A percentile compares a stretch with the other conserved stretches of the same genome.
Evolutionary conservation across 2,329 filamentous ascomycete genomes (phyloP).

Genomic region (Akanthomyces uredinophilus): DNA sequence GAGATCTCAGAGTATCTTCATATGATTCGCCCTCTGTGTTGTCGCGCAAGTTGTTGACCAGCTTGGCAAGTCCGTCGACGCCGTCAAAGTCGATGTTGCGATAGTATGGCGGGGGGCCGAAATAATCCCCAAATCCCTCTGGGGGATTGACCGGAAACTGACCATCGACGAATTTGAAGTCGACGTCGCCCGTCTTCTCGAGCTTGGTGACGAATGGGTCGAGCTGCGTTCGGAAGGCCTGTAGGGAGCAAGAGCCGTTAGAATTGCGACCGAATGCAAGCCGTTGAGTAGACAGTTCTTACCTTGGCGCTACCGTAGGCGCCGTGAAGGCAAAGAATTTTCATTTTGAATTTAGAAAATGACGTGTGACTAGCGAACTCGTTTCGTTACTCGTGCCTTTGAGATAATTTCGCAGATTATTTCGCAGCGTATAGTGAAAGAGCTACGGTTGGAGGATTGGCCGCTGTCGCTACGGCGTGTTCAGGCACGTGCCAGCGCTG

Average conservation of each 20-base stretch:
- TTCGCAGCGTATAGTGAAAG: neutral
- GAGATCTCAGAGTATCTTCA: constrained; percentile 51
- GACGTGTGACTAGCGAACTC: neutral
- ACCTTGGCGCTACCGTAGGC: constrained; percentile 53
- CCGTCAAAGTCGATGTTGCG: constrained; percentile 48
- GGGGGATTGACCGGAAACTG: constrained; percentile 46
- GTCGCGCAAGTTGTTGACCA: constrained; percentile 48
- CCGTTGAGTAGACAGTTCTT: constrained; percentile 21
- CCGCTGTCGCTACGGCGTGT: neutral
- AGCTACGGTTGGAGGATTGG: neutral
- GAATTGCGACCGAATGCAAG: neutral
- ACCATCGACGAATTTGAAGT: constrained; percentile 48
- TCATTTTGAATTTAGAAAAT: constrained; percentile 45
- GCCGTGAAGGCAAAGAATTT: constrained; percentile 52
- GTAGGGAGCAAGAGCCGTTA: constrained; percentile 9
- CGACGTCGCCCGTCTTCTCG: constrained; percentile 15
- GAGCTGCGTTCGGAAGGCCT: constrained; percentile 54
- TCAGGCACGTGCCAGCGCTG: neutral
- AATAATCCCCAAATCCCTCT: constrained; percentile 51
- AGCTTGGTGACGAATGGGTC: constrained; percentile 26
- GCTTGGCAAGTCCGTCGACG: constrained; percentile 37
- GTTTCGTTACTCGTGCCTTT: too few relatives aligned
- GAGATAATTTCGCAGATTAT: neutral
- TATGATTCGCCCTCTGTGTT: constrained; percentile 47
- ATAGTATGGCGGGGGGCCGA: constrained; percentile 50